Percentiles rank a stretch among this genome's conserved stretches.
Evolutionary conservation across 257 asterid species (phyloP).

Genomic region (Linaria vulgaris): DNA sequence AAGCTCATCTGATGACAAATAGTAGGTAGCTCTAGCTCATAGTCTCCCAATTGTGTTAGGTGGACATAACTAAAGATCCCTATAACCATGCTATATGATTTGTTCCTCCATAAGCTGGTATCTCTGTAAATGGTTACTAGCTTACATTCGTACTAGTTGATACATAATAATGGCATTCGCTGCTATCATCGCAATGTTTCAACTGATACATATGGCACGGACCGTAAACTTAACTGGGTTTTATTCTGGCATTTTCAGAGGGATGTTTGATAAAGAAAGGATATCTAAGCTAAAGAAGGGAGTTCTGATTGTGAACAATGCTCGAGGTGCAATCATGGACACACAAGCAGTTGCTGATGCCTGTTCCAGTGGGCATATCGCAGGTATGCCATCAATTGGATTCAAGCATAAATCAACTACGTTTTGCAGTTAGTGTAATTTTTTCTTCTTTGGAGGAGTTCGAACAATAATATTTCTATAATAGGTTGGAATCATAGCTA

Average conservation of each 20-base stretch:
- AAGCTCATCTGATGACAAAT: too few species aligned
- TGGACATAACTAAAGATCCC: too few species aligned
- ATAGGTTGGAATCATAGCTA: not conserved
- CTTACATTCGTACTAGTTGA: too few species aligned
- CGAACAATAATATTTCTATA: not conserved
- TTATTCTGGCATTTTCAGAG: slow-evolving; percentile 40
- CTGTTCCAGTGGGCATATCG: slow-evolving; percentile 91
- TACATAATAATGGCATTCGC: too few species aligned
- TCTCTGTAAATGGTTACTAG: too few species aligned
- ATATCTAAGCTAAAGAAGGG: slow-evolving; percentile 93
- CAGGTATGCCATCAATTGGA: slow-evolving; percentile 46
- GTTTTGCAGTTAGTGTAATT: too few species aligned
- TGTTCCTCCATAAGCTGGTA: too few species aligned
- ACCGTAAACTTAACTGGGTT: not conserved
- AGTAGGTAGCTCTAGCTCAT: too few species aligned
- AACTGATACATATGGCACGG: not conserved
- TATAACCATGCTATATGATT: not conserved
- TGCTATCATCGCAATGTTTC: not conserved
- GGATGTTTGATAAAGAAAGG: slow-evolving; percentile 81
- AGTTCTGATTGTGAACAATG: slow-evolving; percentile 88
- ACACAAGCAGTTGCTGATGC: slow-evolving; percentile 97
- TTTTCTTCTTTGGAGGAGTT: not conserved
- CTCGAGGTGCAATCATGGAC: slow-evolving; percentile 99
- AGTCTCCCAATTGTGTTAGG: too few species aligned
- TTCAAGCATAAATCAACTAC: not conserved